Conservation (phyloP, 1,284 basidiomycete genomes). For the Cryptococcus sp. region DNA sequence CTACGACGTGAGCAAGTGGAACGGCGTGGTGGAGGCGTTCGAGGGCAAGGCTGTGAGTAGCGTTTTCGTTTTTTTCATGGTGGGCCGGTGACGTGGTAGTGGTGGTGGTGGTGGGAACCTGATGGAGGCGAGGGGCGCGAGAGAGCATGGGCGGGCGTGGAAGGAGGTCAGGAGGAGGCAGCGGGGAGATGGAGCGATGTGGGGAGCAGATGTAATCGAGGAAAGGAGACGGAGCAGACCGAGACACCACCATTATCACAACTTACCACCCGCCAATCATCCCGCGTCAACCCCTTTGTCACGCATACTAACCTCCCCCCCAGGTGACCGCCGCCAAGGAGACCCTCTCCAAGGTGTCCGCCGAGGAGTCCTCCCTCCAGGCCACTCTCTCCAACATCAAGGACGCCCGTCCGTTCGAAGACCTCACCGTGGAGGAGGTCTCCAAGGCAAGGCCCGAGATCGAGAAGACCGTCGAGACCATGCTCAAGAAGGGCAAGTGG, state of each 20-base stretch:
- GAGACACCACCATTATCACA: background rate
- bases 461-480: constrained; percentile 86
- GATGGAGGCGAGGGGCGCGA: background rate
- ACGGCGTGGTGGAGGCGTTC: constrained; percentile 96
- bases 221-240: background rate
- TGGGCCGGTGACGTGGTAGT: background rate
- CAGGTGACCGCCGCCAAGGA: constrained; percentile 89
- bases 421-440: constrained; percentile 89
- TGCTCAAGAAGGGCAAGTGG: constrained; percentile 99
- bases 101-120: constrained; percentile 2
- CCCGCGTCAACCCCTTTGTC: background rate
- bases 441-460: constrained; percentile 91
- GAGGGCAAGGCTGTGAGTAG: constrained; percentile 93
- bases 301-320: constrained; percentile 1
- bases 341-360: constrained; percentile 85
- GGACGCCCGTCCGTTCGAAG: constrained; percentile 94
- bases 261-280: background rate
- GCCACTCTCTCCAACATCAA: constrained; percentile 95
- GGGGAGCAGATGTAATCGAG: background rate
- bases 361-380: constrained; percentile 89
- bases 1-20: constrained; percentile 87
- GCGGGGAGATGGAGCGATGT: background rate
- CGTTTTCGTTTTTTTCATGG: background rate
- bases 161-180: background rate
- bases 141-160: background rate